Base-by-base conservation (phyloP, 306 rosid species). In the Rosa persica region DNA sequence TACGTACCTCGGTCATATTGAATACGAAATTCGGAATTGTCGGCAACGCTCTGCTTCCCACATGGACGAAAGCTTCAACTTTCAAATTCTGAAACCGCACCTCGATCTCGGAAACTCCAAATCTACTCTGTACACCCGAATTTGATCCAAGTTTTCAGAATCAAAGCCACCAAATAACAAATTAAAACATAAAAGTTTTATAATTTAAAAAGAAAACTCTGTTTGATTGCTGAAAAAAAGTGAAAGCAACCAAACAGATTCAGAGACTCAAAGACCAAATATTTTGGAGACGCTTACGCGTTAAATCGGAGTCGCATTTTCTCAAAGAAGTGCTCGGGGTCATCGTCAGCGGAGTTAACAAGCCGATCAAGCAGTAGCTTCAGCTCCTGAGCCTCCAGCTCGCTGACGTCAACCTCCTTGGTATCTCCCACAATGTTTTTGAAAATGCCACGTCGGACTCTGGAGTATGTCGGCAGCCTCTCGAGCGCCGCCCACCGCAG, bases 401-500 rank as follows among this genome's bases (percentile, higher is more conserved):
- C 89, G 11, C 74, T 46, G 13, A 96, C 96, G 36, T 91, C 93
- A 68, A 96, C 73, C 86, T 93, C 97, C 78, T 77, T 88, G 38
- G 61, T 16, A 27, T 88, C 93, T 19, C 99, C 99, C 19, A 71
- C 82, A 8, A 90, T 72, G 72, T 91, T 78, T 86, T 64, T 88
- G 76, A 96, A 96, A 72, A 96, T 91, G 54, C 98, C 98, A 54
- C 96, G 85, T 1, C 99, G 86, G 0, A 87, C 93, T n/a, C 99
- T 82, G 47, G 80, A 25, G 72, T 96, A 96, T 0, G 99, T 96
- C 1, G 99, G 98, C 13, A 96, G 81, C 76, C 98, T 83, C 91
- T 96, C 94, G 15, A 96, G 83, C 65, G 98, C 99, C 13, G 98
- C 99, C 99, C 99, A 96, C 57, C 94, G 97, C 43, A 96, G 88